Evolutionary conservation across 1,284 basidiomycete genomes (phyloP).

Genomic region (Vanrija sp.): DNA sequence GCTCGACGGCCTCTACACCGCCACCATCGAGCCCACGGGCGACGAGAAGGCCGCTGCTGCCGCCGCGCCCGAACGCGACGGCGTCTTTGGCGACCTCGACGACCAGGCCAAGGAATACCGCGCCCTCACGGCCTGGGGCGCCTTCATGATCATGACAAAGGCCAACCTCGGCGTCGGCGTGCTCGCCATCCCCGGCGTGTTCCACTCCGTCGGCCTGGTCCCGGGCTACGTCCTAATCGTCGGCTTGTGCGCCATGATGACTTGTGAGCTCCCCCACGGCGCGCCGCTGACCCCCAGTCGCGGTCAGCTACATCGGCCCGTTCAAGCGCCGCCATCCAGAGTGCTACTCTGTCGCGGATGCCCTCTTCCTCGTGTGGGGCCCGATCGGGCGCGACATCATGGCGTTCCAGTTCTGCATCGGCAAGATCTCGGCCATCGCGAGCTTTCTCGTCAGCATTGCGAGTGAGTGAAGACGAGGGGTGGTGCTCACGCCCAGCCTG

Average conservation of each 20-base stretch:
- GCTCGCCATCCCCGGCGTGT: slow-evolving; percentile 56
- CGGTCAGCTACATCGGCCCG: slow-evolving; percentile 3
- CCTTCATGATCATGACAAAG: slow-evolving; percentile 56
- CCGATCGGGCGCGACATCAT: neutral
- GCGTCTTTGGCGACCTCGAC: slow-evolving; percentile 26
- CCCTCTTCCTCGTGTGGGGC: neutral
- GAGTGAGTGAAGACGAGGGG: slow-evolving; percentile 8
- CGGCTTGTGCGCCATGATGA: slow-evolving; percentile 46
- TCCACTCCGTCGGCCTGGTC: slow-evolving; percentile 56
- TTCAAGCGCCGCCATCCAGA: slow-evolving; percentile 18
- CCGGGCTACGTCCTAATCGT: slow-evolving; percentile 50
- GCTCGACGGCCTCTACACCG: too few relatives aligned
- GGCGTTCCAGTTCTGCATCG: slow-evolving; percentile 10
- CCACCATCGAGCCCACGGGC: too few relatives aligned
- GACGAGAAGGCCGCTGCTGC: neutral
- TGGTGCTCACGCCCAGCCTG: neutral
- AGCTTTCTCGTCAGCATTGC: slow-evolving; percentile 20
- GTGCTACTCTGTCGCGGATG: slow-evolving; percentile 2
- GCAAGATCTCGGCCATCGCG: slow-evolving; percentile 21
- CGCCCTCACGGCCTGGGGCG: neutral
- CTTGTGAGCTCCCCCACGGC: slow-evolving; percentile 21
- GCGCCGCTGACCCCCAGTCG: slow-evolving; percentile 12
- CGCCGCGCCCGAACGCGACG: slow-evolving; percentile 11
- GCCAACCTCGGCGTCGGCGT: slow-evolving; percentile 60
- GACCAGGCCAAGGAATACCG: slow-evolving; percentile 6